These are phyloP conservation scores for Metschnikowia cubensis DNA, from an alignment of 805 yeast genomes.

Conservation along the genomic window DNA sequence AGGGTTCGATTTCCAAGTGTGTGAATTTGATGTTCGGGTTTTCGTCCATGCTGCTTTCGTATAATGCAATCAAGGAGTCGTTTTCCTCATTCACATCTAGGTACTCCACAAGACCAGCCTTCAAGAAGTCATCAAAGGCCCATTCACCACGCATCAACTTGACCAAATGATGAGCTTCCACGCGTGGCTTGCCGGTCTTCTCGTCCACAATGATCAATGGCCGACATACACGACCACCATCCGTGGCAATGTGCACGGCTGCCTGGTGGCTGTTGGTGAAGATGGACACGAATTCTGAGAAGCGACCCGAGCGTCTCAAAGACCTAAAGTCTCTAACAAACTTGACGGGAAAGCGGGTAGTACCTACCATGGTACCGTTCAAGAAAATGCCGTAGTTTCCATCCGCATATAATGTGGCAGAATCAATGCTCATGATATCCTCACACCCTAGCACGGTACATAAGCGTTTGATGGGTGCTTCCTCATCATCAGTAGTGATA, in stretches of 20 bases:
- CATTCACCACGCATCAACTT: conserved; percentile 63
- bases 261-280: conserved; percentile 84
- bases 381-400: conserved; percentile 84
- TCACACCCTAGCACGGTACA: conserved; percentile 88
- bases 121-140: conserved; percentile 88
- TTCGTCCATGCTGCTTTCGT: conserved; percentile 54
- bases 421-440: conserved; percentile 74
- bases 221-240: conserved; percentile 97
- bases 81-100: conserved; percentile 97
- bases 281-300: conserved; percentile 88
- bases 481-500: conserved; percentile 97
- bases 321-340: conserved; percentile 77
- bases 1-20: conserved; percentile 93
- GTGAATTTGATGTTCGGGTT: conserved; percentile 55
- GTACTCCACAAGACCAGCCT: conserved; percentile 86
- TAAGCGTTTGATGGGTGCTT: conserved; percentile 73
- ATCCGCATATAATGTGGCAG: conserved; percentile 70
- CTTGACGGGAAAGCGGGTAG: conserved; percentile 79
- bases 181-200: conserved; percentile 54
- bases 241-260: conserved; percentile 97
- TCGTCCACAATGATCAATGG: conserved; percentile 85
- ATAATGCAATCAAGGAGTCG: conserved; percentile 86
- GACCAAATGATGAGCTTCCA: conserved; percentile 64
- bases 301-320: conserved; percentile 77
- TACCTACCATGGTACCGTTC: conserved; percentile 92